These are phyloP conservation scores for Lepidopterella palustris DNA, from an alignment of 495 filamentous ascomycete genomes.

Conservation along the genomic window DNA sequence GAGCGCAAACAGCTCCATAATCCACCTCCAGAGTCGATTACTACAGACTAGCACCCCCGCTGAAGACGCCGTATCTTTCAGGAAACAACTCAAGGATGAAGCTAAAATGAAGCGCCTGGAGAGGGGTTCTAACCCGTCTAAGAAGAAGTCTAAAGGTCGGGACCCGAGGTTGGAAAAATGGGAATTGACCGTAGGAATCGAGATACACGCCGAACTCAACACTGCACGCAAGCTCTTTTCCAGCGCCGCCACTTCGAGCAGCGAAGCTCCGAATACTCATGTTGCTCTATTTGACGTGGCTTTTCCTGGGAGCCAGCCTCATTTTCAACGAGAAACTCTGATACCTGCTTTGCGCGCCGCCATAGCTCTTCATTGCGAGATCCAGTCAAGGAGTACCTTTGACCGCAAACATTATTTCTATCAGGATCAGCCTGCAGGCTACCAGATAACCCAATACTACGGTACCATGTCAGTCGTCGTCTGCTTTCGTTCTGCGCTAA, in stretches of 20 bases:
- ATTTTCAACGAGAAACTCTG: constrained; percentile 75
- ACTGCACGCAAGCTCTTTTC: constrained; percentile 82
- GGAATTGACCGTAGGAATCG: constrained; percentile 91
- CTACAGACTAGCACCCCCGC: constrained; percentile 13
- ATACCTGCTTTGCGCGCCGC: constrained; percentile 87
- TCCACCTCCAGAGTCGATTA: constrained; percentile 1
- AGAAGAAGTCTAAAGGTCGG: constrained; percentile 40
- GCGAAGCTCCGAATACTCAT: constrained; percentile 70
- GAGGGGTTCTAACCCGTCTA: constrained; percentile 21
- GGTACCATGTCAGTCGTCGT: constrained; percentile 44
- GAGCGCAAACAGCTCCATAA: background rate
- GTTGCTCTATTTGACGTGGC: constrained; percentile 86
- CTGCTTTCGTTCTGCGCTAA: background rate
- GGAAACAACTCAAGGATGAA: constrained; percentile 70
- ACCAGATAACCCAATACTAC: constrained; percentile 97
- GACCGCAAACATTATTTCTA: constrained; percentile 99
- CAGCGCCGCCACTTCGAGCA: constrained; percentile 60
- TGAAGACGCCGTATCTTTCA: constrained; percentile 46
- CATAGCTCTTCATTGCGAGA: constrained; percentile 70
- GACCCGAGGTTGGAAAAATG: constrained; percentile 54
- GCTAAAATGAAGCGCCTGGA: constrained; percentile 43
- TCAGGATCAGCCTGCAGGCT: constrained; percentile 91
- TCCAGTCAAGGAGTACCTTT: constrained; percentile 70
- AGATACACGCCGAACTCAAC: constrained; percentile 95
- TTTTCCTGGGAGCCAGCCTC: constrained; percentile 80